These are phyloP conservation scores for Heritiera fomes DNA, from an alignment of 345 rosid species.

Conservation along the genomic window DNA sequence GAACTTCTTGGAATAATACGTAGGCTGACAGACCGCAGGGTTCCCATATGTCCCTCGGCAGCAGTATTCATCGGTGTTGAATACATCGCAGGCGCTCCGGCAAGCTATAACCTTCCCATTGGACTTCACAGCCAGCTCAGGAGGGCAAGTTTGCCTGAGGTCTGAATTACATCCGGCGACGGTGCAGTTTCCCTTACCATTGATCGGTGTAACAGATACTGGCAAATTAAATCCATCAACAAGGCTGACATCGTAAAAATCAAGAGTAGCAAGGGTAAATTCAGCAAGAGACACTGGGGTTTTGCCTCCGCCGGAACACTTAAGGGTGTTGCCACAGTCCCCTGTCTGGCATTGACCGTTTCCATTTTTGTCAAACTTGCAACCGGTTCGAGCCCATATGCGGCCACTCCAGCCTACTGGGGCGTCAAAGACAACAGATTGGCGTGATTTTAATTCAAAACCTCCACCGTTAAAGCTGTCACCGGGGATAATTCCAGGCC, in stretches of 20 bases:
- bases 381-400: slow-evolving; percentile 86
- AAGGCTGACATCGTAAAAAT: slow-evolving; percentile 90
- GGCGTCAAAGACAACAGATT: slow-evolving; percentile 54
- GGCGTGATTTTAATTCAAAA: slow-evolving; percentile 55
- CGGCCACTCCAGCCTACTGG: slow-evolving; percentile 82
- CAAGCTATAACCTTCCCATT: slow-evolving; percentile 67
- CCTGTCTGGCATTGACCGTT: slow-evolving; percentile 77
- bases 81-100: slow-evolving; percentile 92
- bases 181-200: slow-evolving; percentile 70
- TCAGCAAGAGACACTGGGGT: slow-evolving; percentile 85
- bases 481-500: slow-evolving; percentile 78
- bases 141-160: slow-evolving; percentile 54
- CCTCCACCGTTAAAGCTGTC: slow-evolving; percentile 59
- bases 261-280: slow-evolving; percentile 52
- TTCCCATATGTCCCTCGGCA: slow-evolving; percentile 69
- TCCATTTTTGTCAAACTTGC: slow-evolving; percentile 61
- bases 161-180: slow-evolving; percentile 66
- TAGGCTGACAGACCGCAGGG: slow-evolving; percentile 58
- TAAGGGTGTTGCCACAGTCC: slow-evolving; percentile 58
- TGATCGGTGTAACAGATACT: slow-evolving; percentile 52
- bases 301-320: slow-evolving; percentile 59
- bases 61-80: slow-evolving; percentile 81
- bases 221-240: slow-evolving; percentile 93
- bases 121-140: slow-evolving; percentile 55
- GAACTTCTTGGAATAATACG: slow-evolving; percentile 72